These are phyloP conservation scores for Dactylellina drechsleri DNA, from an alignment of 2,329 filamentous ascomycete species.

Conservation along the genomic window DNA sequence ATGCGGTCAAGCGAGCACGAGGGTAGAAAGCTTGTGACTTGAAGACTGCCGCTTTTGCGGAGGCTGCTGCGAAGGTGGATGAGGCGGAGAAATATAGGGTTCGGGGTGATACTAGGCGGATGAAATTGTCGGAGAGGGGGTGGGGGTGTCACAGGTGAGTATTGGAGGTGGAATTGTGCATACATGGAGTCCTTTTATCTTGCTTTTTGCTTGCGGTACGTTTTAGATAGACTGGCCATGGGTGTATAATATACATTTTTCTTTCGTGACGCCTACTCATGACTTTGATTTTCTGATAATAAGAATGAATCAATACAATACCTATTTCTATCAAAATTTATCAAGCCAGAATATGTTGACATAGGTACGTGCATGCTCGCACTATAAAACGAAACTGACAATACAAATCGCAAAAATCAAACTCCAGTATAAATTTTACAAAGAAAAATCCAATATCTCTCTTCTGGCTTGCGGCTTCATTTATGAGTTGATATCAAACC, in stretches of 20 bases:
- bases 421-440: too few species aligned
- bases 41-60: slow-evolving; percentile 31
- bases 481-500: neutral
- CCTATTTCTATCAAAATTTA: too few species aligned
- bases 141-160: slow-evolving; percentile 29
- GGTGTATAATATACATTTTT: slow-evolving; percentile 28
- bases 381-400: neutral
- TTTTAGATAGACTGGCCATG: slow-evolving; percentile 35
- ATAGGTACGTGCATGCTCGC: neutral
- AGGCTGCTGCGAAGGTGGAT: slow-evolving; percentile 21
- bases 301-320: too few species aligned
- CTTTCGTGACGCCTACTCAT: neutral
- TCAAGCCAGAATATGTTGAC: too few species aligned
- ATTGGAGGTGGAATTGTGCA: neutral
- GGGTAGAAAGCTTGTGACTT: slow-evolving; percentile 51
- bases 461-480: too few species aligned
- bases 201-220: neutral
- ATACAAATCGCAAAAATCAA: neutral
- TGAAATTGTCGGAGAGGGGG: slow-evolving; percentile 24
- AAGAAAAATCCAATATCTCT: neutral
- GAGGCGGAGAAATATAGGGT: slow-evolving; percentile 13
- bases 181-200: slow-evolving; percentile 30
- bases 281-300: neutral
- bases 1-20: slow-evolving; percentile 45
- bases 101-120: slow-evolving; percentile 33